These are phyloP conservation scores for Tetrahymena malaccensis DNA, from an alignment of 73 alveolate genomes.

Conservation along the genomic window DNA sequence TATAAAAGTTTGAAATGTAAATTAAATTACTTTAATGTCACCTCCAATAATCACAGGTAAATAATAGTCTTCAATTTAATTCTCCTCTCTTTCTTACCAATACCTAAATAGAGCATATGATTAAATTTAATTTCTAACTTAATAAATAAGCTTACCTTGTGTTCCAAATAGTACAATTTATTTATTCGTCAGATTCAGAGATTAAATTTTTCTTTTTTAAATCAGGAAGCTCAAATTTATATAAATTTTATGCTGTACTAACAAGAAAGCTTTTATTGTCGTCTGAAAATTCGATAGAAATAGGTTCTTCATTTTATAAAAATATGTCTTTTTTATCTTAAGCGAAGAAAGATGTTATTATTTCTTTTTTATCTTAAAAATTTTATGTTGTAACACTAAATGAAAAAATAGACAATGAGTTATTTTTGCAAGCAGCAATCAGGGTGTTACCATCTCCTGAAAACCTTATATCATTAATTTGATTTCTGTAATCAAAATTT, in stretches of 20 bases:
- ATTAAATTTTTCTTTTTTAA: conserved; percentile 19
- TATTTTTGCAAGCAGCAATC: not conserved
- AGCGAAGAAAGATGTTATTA: not conserved
- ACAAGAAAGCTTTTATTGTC: conserved; percentile 33
- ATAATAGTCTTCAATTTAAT: conserved; percentile 3
- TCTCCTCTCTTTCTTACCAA: not conserved
- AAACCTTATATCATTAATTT: conserved; percentile 30
- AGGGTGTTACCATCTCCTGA: not conserved
- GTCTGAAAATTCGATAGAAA: conserved; percentile 26
- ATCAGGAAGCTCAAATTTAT: conserved; percentile 37
- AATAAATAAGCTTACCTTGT: not conserved
- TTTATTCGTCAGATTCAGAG: conserved; percentile 24
- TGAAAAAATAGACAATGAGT: not conserved
- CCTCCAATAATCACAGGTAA: conserved; percentile 32
- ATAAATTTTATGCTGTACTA: conserved; percentile 18
- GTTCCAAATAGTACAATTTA: conserved; percentile 37
- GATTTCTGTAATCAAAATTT: not conserved
- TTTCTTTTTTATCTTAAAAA: not conserved
- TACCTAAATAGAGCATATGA: not conserved
- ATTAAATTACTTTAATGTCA: conserved; percentile 5
- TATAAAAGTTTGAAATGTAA: not conserved
- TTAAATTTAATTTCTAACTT: not conserved
- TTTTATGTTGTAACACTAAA: not conserved
- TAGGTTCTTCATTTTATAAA: conserved; percentile 26
- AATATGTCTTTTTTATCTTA: conserved; percentile 11